These are phyloP conservation scores for Piromyces sp. DNA, from an alignment of 192 early-diverging fungal genomes.

Conservation along the genomic window DNA sequence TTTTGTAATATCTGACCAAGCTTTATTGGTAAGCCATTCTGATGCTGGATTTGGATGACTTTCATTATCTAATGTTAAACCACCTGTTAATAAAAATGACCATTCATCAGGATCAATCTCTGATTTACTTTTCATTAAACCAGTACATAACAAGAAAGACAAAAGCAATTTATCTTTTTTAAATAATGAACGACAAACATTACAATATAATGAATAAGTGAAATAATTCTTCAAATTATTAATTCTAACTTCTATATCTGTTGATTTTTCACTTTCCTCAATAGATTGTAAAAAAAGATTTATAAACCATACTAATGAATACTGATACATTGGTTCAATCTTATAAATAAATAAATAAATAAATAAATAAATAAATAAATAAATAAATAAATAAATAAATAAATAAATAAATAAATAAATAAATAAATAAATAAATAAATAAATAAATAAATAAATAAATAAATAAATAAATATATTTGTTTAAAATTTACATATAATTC, in stretches of 20 bases:
- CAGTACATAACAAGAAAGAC: constrained; percentile 39
- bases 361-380: background rate
- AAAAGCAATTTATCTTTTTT: constrained; percentile 46
- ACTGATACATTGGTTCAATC: constrained; percentile 50
- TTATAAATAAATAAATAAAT: constrained; percentile 1
- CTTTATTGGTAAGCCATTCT: constrained; percentile 6
- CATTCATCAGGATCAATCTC: constrained; percentile 40
- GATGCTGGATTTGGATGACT: constrained; percentile 23
- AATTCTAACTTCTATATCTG: constrained; percentile 21
- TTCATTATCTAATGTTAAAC: constrained; percentile 17
- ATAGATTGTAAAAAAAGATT: constrained; percentile 45
- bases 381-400: background rate
- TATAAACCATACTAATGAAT: constrained; percentile 41
- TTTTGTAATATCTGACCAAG: background rate
- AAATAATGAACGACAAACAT: constrained; percentile 40
- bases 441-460: too few species aligned
- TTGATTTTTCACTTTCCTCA: constrained; percentile 33
- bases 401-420: too few species aligned
- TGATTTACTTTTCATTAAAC: constrained; percentile 23
- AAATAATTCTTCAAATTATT: constrained; percentile 34
- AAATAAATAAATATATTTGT: too few species aligned
- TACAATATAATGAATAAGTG: constrained; percentile 42
- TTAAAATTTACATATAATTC: too few species aligned
- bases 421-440: too few species aligned
- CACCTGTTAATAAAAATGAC: constrained; percentile 41